Percentiles rank a stretch among this genome's conserved stretches.
Evolutionary conservation across 306 rosid genomes (phyloP).

Genomic region (Vigna reflexopilosa): DNA sequence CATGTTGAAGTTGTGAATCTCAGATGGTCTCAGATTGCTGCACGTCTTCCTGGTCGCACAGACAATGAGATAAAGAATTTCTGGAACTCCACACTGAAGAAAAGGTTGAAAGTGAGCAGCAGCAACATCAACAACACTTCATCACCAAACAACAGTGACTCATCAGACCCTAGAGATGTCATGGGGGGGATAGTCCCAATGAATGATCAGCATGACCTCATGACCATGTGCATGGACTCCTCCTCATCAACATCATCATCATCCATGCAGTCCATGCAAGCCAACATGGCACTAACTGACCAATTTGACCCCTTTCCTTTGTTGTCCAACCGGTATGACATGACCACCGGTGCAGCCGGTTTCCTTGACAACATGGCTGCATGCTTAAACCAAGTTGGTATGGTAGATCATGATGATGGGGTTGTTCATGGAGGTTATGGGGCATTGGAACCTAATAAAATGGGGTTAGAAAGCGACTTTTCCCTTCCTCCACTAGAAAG

Average conservation of each 20-base stretch:
- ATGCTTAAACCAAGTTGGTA: conserved; percentile 57
- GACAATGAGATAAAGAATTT: conserved; percentile 95
- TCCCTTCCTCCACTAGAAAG: conserved; percentile 70
- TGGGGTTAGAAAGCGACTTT: conserved; percentile 62
- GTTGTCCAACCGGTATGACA: conserved; percentile 55
- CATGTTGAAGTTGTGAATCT: conserved; percentile 13
- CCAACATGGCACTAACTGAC: conserved; percentile 47
- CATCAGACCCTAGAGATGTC: conserved; percentile 53
- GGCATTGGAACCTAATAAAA: conserved; percentile 53
- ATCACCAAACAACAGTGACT: conserved; percentile 68
- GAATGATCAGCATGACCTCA: conserved; percentile 52
- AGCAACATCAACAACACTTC: conserved; percentile 32
- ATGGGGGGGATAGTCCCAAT: conserved; percentile 51
- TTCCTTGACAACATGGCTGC: conserved; percentile 49
- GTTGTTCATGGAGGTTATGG: conserved; percentile 53
- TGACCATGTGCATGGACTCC: conserved; percentile 74
- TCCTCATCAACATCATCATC: conserved; percentile 70
- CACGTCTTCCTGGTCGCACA: conserved; percentile 93
- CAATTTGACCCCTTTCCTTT: conserved; percentile 60
- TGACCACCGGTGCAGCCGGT: conserved; percentile 48
- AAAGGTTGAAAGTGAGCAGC: conserved; percentile 58
- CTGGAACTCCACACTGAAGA: conserved; percentile 93
- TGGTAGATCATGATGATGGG: conserved; percentile 43
- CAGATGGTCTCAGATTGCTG: conserved; percentile 99
- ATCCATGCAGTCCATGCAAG: conserved; percentile 58